Base-by-base conservation (phyloP, 768 basidiomycete genomes). In the Trametes elegans region DNA sequence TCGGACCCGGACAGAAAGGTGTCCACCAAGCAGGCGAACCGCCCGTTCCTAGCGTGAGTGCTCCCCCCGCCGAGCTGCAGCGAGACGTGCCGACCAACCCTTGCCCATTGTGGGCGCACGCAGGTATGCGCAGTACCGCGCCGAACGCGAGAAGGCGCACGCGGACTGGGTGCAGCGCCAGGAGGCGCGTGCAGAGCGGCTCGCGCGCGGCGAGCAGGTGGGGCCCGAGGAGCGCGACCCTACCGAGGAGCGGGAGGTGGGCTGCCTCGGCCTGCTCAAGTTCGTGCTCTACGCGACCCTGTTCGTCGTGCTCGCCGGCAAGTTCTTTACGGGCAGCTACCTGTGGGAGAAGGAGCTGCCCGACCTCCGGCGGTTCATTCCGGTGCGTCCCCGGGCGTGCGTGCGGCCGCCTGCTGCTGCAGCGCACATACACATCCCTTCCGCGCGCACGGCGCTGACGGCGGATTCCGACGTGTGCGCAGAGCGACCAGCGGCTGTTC, bases 241-340 rank as follows among this genome's bases (percentile, higher is more conserved):
- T 9, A 88, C 87, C 7, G 83, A 76, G 31, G 74, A 84, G 55
- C 74, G 76, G 56, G 87, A 88, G 70, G 78, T 92, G 40, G 85
- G 84, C 44, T 57, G 83, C 34, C 65, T 80, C 28, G 85, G 82
- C 21, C 66, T 92, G 42, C 69, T 92, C 66, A 90, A 88, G 68
- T 86, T 90, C 67, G 60, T 89, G 32, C 55, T 88, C 44, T 80
- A 81, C 60, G 46, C 80, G 2, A 48, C 84, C 19, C 61, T 89
- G 46, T 70, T 84, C 57, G 56, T 79, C 34, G 64, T 81, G 1
- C 73, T 91, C 27, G 79, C 85, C 31, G 87, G 93, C 49, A 88
- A 88, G 66, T 93, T 95, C 71, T 74, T 95, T 66, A 90, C 90
- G 0, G 90, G 87, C n/a, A 90, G 86, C 66, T 91, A 83, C 67